Conservation (phyloP, 164 flowering plant species). For the Stephania yunnanensis region DNA sequence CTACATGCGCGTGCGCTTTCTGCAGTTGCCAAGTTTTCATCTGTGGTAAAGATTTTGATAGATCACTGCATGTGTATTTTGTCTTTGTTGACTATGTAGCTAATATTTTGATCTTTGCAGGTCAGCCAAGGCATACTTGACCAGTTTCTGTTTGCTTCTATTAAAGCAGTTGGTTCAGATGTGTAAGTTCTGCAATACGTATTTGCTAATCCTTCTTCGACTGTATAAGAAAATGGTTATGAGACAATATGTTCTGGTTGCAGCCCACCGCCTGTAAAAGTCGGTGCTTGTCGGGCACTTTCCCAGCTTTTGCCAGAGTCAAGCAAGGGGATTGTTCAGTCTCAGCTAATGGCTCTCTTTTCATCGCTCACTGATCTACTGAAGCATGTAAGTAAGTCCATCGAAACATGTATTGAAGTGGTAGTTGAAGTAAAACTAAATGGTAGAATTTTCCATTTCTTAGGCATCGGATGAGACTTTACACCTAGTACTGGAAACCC, state of each 20-base stretch:
- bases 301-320: slow-evolving; percentile 71
- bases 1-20: slow-evolving; percentile 79
- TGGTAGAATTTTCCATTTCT: slow-evolving; percentile 9
- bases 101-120: slow-evolving; percentile 29
- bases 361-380: slow-evolving; percentile 78
- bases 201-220: neutral
- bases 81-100: neutral
- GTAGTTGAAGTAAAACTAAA: neutral
- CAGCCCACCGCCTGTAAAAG: slow-evolving; percentile 89
- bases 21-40: slow-evolving; percentile 64
- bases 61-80: neutral
- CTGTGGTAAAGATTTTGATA: slow-evolving; percentile 47
- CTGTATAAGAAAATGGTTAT: slow-evolving; percentile 6
- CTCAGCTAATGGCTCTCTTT: slow-evolving; percentile 56
- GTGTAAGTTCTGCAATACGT: slow-evolving; percentile 43
- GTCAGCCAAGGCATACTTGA: slow-evolving; percentile 49
- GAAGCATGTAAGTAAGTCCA: slow-evolving; percentile 45
- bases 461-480: slow-evolving; percentile 93
- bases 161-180: slow-evolving; percentile 56
- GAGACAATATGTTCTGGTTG: slow-evolving; percentile 11
- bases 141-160: slow-evolving; percentile 60
- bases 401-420: neutral
- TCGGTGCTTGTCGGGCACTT: slow-evolving; percentile 88
- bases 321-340: slow-evolving; percentile 36
- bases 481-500: slow-evolving; percentile 86